Evolutionary conservation across 2,329 filamentous ascomycete species (phyloP).

Genomic region (Cladophialophora exuberans): DNA sequence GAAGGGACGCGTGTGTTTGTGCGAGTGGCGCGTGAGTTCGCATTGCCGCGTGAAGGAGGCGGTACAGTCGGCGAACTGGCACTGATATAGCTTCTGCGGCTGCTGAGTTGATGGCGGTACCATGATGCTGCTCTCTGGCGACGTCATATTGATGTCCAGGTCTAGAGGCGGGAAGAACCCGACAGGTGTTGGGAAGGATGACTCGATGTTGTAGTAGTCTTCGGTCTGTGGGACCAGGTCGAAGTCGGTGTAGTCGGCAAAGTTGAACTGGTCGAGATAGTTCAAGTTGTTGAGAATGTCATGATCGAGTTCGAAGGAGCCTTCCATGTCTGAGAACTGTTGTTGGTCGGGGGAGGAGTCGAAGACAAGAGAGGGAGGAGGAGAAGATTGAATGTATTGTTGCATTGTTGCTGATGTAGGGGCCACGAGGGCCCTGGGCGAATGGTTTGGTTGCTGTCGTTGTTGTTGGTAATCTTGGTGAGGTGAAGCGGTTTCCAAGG

Average conservation of each 20-base stretch:
- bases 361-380: neutral
- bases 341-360: constrained; percentile 2
- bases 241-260: constrained; percentile 8
- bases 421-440: neutral
- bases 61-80: constrained; percentile 12
- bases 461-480: constrained; percentile 2
- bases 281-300: constrained; percentile 18
- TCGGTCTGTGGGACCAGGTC: constrained; percentile 4
- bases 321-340: constrained; percentile 2
- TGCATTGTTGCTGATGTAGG: too few species aligned
- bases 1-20: constrained; percentile 19
- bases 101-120: neutral
- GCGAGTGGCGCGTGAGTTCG: constrained; percentile 20
- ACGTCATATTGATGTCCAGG: neutral
- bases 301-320: constrained; percentile 8
- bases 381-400: constrained; percentile 4
- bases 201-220: neutral
- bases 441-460: neutral
- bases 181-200: neutral
- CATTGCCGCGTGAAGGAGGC: constrained; percentile 16
- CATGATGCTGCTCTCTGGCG: neutral
- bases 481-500: constrained; percentile 9
- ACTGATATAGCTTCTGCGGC: too few species aligned
- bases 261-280: constrained; percentile 16
- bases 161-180: constrained; percentile 10